Base-by-base conservation (phyloP, 345 rosid genomes). In the Erucastrum elatum region DNA sequence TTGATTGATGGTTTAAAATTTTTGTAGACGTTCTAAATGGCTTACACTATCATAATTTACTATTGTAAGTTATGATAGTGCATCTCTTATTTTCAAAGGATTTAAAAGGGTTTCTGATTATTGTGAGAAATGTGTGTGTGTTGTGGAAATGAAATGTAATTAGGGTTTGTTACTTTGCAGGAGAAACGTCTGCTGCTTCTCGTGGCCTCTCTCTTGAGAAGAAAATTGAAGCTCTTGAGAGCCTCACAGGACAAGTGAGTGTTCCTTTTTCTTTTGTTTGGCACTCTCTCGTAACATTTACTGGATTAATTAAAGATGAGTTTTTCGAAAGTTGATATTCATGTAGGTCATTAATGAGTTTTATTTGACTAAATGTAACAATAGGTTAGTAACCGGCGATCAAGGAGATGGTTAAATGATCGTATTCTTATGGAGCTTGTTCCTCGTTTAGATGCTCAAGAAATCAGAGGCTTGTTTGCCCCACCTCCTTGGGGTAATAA, bases 401-500 rank as follows among this genome's bases (percentile, higher is more conserved):
- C 98, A 53, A 84, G 98, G 41, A 90, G 99, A 80, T 90, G 90
- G 95, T 51, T 94, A 72, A 94, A 91, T 83, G 99, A 94, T 86
- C 94, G 94, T 37, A 83, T 94, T 75, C 82, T 94, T 56, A 91
- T 94, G 95, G 98, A 94, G 76, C 98, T 94, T 81, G 97, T 94
- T 77, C 99, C 99, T 64, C 91, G 93, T 72, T 84, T 94, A 70
- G 87, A 92, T 85, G 97, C 90, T 0, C 86, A 90, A 34, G 98
- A 94, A 84, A 88, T 94, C 68, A 90, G 88, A 83, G 98, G 98
- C 84, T 86, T 94, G 85, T 94, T 94, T 90, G 93, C 99, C 64
- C 99, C 99, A 65, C 99, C 99, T 6, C 98, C 98, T 12, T 94
- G 95, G 95, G 98, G 98, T 92, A 87, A 3, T 70, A 87, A 5